A percentile compares a stretch with the other conserved stretches of the same genome.
These are phyloP conservation scores for Mucor plumbeus DNA, from an alignment of 371 early-diverging fungal genomes.

Conservation along the genomic window DNA sequence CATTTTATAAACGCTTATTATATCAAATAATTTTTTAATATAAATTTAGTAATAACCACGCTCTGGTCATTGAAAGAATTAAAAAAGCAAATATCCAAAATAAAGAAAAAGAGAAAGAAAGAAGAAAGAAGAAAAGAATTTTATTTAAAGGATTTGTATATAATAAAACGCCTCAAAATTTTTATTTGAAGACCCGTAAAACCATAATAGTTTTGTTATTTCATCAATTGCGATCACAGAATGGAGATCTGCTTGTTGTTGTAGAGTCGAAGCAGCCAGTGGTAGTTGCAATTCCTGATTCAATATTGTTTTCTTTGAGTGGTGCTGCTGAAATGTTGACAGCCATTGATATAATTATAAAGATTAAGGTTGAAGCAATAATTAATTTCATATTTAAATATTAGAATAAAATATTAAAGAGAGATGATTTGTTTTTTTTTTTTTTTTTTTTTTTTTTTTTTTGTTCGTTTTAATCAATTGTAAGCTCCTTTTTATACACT, in stretches of 20 bases:
- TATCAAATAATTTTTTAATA: too few relatives aligned
- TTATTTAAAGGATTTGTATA: background rate
- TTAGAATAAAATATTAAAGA: background rate
- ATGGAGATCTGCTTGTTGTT: background rate
- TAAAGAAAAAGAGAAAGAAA: background rate
- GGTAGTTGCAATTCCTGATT: background rate
- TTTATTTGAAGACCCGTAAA: background rate
- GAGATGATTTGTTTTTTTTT: background rate
- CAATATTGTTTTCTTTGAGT: too few relatives aligned
- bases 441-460: too few relatives aligned
- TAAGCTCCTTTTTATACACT: background rate
- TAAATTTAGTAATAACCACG: too few relatives aligned
- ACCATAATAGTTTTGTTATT: background rate
- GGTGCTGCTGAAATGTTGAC: background rate
- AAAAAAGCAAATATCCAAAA: background rate
- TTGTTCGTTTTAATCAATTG: background rate
- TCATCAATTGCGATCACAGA: conserved; percentile 1
- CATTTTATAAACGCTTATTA: too few relatives aligned
- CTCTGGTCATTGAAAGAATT: too few relatives aligned
- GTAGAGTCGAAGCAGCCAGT: conserved; percentile 1
- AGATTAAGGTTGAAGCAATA: background rate
- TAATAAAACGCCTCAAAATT: conserved; percentile 1
- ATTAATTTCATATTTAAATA: background rate
- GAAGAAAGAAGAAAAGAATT: background rate
- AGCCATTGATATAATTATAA: background rate